phyloP scores from a whole-genome alignment of 441 rosid genomes.

The Erysimum cheiri region DNA sequence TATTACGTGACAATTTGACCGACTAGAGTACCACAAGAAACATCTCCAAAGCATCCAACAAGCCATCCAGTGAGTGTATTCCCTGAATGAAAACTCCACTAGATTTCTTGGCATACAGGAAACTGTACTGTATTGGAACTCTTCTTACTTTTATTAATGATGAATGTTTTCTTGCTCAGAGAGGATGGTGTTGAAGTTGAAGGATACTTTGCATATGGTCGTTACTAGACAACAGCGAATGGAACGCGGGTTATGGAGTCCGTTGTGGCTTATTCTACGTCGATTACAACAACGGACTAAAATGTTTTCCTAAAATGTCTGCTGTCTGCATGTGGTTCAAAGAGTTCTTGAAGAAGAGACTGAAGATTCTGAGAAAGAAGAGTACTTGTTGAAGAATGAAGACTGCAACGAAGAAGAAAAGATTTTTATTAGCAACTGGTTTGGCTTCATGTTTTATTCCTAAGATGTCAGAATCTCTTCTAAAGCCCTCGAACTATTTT shows the following conservation, averaged over 20 bases:
- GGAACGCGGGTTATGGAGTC: constrained; percentile 47
- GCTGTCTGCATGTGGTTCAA: constrained; percentile 52
- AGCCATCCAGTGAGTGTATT: constrained; percentile 42
- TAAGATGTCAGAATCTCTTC: constrained; percentile 50
- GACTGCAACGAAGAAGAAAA: constrained; percentile 32
- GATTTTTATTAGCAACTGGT: constrained; percentile 41
- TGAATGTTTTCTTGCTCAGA: constrained; percentile 26
- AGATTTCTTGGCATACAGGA: constrained; percentile 10
- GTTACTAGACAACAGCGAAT: constrained; percentile 46
- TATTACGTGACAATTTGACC: too few species aligned
- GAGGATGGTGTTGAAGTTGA: constrained; percentile 45
- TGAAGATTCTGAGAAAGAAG: constrained; percentile 37
- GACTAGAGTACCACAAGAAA: constrained; percentile 41
- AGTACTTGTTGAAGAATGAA: constrained; percentile 34
- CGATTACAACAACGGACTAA: constrained; percentile 43
- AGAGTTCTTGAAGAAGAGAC: constrained; percentile 43
- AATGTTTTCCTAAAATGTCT: constrained; percentile 47
- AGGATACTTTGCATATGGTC: constrained; percentile 49
- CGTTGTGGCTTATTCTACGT: constrained; percentile 41
- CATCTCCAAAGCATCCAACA: constrained; percentile 46
- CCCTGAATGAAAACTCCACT: constrained; percentile 1
- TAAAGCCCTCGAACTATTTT: constrained; percentile 41
- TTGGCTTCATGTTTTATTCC: constrained; percentile 40
- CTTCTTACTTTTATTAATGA: constrained; percentile 19
- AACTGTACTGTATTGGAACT: background rate